These are phyloP conservation scores for Myxozyma vanderwaltii DNA, from an alignment of 805 yeast species.

Conservation along the genomic window DNA sequence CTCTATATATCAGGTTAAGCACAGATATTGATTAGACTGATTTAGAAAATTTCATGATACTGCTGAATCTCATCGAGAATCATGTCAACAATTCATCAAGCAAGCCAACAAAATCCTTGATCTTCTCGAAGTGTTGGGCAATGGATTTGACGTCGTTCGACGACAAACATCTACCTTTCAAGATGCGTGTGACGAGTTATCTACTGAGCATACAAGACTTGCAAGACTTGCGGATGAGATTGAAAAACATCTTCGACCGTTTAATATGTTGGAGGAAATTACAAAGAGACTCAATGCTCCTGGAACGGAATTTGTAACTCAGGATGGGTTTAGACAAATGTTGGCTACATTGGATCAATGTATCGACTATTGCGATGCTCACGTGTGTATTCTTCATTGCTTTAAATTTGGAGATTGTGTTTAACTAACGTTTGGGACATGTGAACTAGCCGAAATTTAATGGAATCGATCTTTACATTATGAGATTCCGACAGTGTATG, in stretches of 20 bases:
- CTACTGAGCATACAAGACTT: constrained; percentile 51
- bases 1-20: no score
- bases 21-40: no score
- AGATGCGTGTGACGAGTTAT: constrained; percentile 53
- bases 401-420: not conserved
- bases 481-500: constrained; percentile 79
- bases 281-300: constrained; percentile 69
- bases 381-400: constrained; percentile 35
- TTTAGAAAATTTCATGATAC: constrained; percentile 19
- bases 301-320: constrained; percentile 66
- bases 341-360: constrained; percentile 67
- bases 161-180: constrained; percentile 67
- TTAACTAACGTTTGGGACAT: no score
- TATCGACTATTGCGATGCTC: constrained; percentile 57
- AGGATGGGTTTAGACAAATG: constrained; percentile 56
- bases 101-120: constrained; percentile 52
- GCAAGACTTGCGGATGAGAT: constrained; percentile 50
- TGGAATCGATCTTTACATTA: constrained; percentile 68
- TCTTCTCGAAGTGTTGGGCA: constrained; percentile 52
- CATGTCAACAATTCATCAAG: constrained; percentile 45
- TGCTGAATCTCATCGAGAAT: constrained; percentile 20
- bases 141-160: constrained; percentile 60
- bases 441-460: constrained; percentile 61
- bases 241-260: constrained; percentile 54
- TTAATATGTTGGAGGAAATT: constrained; percentile 70